Conservation (phyloP, 345 rosid genomes). For the Arabis alpina region DNA sequence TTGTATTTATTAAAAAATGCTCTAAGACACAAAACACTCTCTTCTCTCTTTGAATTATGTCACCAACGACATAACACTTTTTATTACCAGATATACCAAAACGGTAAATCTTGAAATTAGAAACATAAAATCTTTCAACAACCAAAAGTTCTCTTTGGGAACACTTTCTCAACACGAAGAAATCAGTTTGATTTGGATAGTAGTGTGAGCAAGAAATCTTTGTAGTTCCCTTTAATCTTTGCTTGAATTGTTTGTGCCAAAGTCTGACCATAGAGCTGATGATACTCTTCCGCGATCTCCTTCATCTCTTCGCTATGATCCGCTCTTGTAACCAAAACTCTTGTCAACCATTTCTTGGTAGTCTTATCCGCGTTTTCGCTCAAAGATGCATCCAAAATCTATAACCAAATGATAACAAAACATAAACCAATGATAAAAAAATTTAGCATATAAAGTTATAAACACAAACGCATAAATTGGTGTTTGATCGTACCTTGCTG, state of each 20-base stretch:
- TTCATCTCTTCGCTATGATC: slow-evolving; percentile 59
- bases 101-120: slow-evolving; percentile 11
- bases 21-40: not conserved
- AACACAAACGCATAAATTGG: not conserved
- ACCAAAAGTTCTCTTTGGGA: not conserved
- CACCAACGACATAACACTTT: slow-evolving; percentile 29
- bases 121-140: slow-evolving; percentile 13
- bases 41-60: slow-evolving; percentile 11
- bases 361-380: slow-evolving; percentile 53
- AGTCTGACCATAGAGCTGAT: slow-evolving; percentile 49
- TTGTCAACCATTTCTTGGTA: slow-evolving; percentile 63
- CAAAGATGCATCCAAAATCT: slow-evolving; percentile 71
- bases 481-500: slow-evolving; percentile 56
- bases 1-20: no score
- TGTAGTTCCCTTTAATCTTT: slow-evolving; percentile 72
- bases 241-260: slow-evolving; percentile 56
- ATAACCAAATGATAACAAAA: slow-evolving; percentile 25
- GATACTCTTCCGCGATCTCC: slow-evolving; percentile 56
- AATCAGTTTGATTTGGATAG: slow-evolving; percentile 52
- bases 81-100: slow-evolving; percentile 21
- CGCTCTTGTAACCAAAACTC: slow-evolving; percentile 76
- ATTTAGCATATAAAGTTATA: not conserved
- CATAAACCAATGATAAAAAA: not conserved
- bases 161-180: slow-evolving; percentile 3
- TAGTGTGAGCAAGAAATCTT: slow-evolving; percentile 68